Evolutionary conservation across 1,284 basidiomycete genomes (phyloP), one percentile per base, ranked within the genome.

Genomic region (Sparassis latifolia): DNA sequence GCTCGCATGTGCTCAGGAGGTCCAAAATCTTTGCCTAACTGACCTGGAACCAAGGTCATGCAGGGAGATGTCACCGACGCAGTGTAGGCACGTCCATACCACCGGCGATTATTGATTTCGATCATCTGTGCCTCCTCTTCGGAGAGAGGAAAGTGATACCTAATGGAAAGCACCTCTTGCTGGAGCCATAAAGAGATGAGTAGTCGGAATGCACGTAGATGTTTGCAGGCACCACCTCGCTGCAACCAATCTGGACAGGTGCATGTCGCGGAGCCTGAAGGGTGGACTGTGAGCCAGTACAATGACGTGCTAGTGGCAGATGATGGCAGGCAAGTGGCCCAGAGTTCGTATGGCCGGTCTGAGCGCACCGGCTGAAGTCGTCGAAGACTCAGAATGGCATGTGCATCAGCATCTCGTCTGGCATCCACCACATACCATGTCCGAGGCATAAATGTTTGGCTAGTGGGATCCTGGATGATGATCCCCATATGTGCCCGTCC

Each of bases 141-240:
- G n/a, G n/a, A n/a, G n/a, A n/a, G n/a, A n/a, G n/a, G n/a, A n/a
- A n/a, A n/a, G n/a, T n/a, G n/a, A n/a, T n/a, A n/a, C n/a, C n/a
- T n/a, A n/a, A n/a, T n/a, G n/a, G n/a, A n/a, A n/a, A n/a, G n/a
- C n/a, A n/a, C n/a, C n/a, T n/a, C n/a, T n/a, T n/a, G n/a, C n/a
- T n/a, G n/a, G n/a, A n/a, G n/a, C n/a, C n/a, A n/a, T n/a, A n/a
- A n/a, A n/a, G n/a, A n/a, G 12, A 55, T 39, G 10, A 42, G 10
- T 3, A 49, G 3, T 3, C 40, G 10, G 9, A 55, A 48, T 10
- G 66, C 65, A 5, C 63, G 55, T 1, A 69, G 41, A 46, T 67
- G 65, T 45, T 67, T 68, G 56, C 66, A 67, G 3, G 66, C 66
- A 6, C 61, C 62, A 2, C 60, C 61, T 3, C 61, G 53, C 1